phyloP scores from a whole-genome alignment of 1,284 basidiomycete species.

The Rhodotorula sp. region DNA sequence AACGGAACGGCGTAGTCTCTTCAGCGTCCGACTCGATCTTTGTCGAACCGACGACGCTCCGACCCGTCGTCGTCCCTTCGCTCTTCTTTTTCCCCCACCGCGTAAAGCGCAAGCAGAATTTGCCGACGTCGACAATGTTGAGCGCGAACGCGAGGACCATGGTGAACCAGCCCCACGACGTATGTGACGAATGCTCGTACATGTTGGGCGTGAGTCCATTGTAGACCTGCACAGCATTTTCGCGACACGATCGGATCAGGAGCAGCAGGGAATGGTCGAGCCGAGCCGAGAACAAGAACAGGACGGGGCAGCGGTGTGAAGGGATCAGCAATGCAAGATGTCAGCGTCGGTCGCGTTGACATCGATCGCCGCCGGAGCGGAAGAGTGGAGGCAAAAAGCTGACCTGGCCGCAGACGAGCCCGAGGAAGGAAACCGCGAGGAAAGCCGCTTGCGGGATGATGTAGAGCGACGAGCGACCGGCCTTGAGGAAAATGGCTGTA shows the following conservation, averaged over 20 bases:
- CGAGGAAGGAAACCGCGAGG: slow-evolving; percentile 59
- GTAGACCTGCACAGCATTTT: slow-evolving; percentile 49
- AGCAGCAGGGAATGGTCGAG: slow-evolving; percentile 48
- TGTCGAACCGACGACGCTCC: too few species aligned
- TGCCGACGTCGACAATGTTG: slow-evolving; percentile 61
- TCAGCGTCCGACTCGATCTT: too few species aligned
- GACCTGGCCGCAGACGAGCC: slow-evolving; percentile 56
- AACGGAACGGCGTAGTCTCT: neutral
- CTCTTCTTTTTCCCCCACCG: slow-evolving; percentile 1
- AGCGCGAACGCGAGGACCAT: slow-evolving; percentile 60
- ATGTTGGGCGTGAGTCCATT: slow-evolving; percentile 72
- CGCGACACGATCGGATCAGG: neutral
- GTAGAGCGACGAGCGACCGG: slow-evolving; percentile 65
- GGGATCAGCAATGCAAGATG: slow-evolving; percentile 45
- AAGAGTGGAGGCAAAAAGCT: neutral
- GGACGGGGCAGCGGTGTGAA: too few species aligned
- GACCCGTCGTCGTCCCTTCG: neutral
- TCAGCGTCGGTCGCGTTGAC: neutral
- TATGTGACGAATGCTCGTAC: slow-evolving; percentile 65
- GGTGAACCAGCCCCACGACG: slow-evolving; percentile 62
- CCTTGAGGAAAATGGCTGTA: slow-evolving; percentile 69
- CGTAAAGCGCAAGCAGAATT: slow-evolving; percentile 46
- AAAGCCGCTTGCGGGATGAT: slow-evolving; percentile 60
- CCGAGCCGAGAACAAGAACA: too few species aligned
- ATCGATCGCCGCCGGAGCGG: neutral